phyloP scores from a whole-genome alignment of 495 filamentous ascomycete species.

The Podospora comata region DNA sequence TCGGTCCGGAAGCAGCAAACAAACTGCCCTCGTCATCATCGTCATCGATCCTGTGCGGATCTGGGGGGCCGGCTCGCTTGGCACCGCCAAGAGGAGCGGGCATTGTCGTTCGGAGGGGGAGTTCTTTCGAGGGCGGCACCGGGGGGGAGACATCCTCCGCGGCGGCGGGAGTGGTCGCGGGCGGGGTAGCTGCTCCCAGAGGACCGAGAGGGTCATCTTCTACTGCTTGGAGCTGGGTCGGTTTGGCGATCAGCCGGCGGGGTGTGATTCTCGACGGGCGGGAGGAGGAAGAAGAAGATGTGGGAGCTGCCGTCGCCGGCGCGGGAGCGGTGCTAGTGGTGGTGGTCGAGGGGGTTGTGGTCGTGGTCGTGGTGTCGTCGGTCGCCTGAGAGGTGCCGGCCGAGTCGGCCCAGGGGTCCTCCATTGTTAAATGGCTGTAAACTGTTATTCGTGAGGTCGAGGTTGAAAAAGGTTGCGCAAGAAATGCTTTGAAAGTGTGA shows the following conservation, averaged over 20 bases:
- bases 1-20: conserved; percentile 42
- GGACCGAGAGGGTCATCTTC: conserved; percentile 84
- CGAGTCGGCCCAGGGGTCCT: conserved; percentile 41
- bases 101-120: conserved; percentile 56
- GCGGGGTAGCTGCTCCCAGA: conserved; percentile 64
- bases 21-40: conserved; percentile 52
- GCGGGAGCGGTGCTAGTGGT: conserved; percentile 10
- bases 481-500: background rate
- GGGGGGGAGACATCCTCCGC: background rate
- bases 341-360: conserved; percentile 5
- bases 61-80: conserved; percentile 50
- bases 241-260: conserved; percentile 74
- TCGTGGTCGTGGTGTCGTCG: conserved; percentile 11
- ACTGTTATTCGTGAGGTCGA: background rate
- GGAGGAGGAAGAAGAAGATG: conserved; percentile 45
- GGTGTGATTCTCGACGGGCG: conserved; percentile 47
- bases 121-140: conserved; percentile 80
- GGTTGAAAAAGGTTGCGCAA: background rate
- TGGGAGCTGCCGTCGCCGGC: conserved; percentile 26
- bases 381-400: conserved; percentile 17
- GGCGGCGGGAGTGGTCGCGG: conserved; percentile 32
- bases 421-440: conserved; percentile 23
- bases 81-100: conserved; percentile 20
- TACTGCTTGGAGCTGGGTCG: conserved; percentile 80
- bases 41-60: conserved; percentile 61